Base-by-base conservation (phyloP, 495 filamentous ascomycete species). In the Penicillium macrosclerotiorum region DNA sequence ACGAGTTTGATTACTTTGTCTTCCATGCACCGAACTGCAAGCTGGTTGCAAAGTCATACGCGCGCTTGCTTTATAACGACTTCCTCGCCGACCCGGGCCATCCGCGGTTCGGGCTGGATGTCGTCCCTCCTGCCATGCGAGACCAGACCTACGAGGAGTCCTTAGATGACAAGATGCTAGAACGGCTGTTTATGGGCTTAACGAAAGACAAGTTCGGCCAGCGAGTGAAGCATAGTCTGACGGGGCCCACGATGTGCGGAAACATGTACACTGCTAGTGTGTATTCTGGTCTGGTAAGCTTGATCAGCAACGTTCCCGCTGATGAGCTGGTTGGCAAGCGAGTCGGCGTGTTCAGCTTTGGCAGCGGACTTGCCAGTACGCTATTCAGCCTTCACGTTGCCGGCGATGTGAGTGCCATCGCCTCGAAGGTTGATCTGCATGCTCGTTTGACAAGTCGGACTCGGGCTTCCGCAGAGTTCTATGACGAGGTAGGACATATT, bases 11-110 rank as follows among this genome's bases (percentile, higher is more conserved):
- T 70, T 87, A 95, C 72, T 77, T 98, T 64, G 75, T 85, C 47
- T 98, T 95, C 83, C 93, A 98, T 64, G 82, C 93, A 2, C 93
- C 93, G 8, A 96, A 86, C 52, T 97, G 93, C 88, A 97, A 98
- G 74, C 80, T 96, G 26, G 92, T 98, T 31, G 67, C 86, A 48
- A 98, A 98, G 76, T 90, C 89, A 0, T 98, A 94, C 67, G 93
- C 82, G 25, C 89, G 93, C 29, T 78, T 98, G 54, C 76, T 96
- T 27, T 97, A 96, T 79, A 95, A 97, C 64, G 93, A 98, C 71
- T 95, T 84, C 76, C 78, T 93, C 14, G 73, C 74, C 5, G 31
- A 43, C 8, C 47, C 42, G 1, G 27, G 34, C 2, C 18, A 55
- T 16, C 22, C 27, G 24, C 31, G 39, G 1, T 47, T 34, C 25